A percentile compares a stretch with the other conserved stretches of the same genome.
These are phyloP conservation scores for Dendrobium nobile DNA, from an alignment of 106 monocot species.

Conservation along the genomic window DNA sequence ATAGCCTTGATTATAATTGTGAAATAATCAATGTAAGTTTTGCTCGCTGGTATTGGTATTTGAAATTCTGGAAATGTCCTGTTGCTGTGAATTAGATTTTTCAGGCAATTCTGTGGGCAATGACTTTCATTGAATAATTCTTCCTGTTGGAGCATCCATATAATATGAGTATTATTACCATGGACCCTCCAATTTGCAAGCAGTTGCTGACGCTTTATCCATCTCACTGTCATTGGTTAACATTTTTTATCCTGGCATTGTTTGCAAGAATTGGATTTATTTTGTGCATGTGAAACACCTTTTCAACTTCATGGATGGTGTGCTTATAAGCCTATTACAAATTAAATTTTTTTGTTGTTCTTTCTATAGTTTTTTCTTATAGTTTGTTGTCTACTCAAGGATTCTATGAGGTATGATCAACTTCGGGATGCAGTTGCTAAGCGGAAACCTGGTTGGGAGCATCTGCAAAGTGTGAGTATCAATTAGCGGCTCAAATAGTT, in stretches of 20 bases:
- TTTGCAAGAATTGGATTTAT: neutral
- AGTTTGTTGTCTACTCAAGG: conserved; percentile 24
- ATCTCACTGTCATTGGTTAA: neutral
- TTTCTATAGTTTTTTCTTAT: neutral
- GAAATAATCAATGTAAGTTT: neutral
- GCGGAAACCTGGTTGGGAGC: conserved; percentile 78
- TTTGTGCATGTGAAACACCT: neutral
- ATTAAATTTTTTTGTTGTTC: neutral
- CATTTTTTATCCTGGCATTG: neutral
- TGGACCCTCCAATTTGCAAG: neutral
- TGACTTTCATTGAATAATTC: neutral
- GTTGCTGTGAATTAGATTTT: neutral
- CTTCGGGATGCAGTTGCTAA: conserved; percentile 69
- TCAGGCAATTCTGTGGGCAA: neutral
- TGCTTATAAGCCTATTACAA: neutral
- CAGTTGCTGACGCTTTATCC: neutral
- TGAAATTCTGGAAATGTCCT: neutral
- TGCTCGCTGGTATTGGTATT: neutral
- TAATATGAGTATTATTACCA: neutral
- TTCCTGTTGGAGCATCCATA: neutral
- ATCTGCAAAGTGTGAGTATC: conserved; percentile 57
- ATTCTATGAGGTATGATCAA: conserved; percentile 85
- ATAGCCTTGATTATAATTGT: neutral
- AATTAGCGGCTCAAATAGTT: neutral
- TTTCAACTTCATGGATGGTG: neutral